Evolutionary conservation across 768 basidiomycete genomes (phyloP), one percentile per base, ranked within the genome.

Genomic region (Pisolithus tinctorius): DNA sequence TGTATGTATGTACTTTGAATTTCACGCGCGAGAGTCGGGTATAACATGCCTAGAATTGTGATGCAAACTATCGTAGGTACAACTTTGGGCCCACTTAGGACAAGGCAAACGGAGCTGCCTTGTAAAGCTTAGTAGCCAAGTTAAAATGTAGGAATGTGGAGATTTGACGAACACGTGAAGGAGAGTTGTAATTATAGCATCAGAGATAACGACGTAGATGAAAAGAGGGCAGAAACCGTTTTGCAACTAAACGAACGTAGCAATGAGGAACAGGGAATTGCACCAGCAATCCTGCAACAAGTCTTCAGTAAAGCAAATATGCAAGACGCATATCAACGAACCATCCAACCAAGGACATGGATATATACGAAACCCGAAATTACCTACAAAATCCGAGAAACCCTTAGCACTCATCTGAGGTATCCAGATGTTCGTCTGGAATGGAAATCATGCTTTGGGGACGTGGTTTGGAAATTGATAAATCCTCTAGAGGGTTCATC

Each of bases 401-500:
- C 45, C 23, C 34, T 71, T 54, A 80, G 34, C 80, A 77, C 57
- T 77, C 80, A 54, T 77, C 78, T 23, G 73, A 71, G 58, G 81
- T 79, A 58, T 81, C 81, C 43, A 71, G 71, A 40, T 79, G 70
- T 45, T 80, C 77, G 54, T 79, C 79, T 45, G 79, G 78, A 54
- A 81, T 79, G 63, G 69, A 74, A 45, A 65, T 63, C 47, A 76
- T 72, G 63, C 71, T 77, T 50, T 67, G 66, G 20, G 72, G 71
- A 47, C 69, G 71, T 10, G 68, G 60, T 56, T 75, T 78, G 42
- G 68, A 58, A 1, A 73, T 60, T 10, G 58, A 41, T 25, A 47
- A 30, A 3, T 61, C 55, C 67, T 88, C 82, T 11, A 88, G 78
- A 57, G 86, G 72, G 58, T 75, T 80, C 54, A 88, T 80, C 48